Conservation (phyloP, 495 filamentous ascomycete species). For the Daldinia bambusicola region DNA sequence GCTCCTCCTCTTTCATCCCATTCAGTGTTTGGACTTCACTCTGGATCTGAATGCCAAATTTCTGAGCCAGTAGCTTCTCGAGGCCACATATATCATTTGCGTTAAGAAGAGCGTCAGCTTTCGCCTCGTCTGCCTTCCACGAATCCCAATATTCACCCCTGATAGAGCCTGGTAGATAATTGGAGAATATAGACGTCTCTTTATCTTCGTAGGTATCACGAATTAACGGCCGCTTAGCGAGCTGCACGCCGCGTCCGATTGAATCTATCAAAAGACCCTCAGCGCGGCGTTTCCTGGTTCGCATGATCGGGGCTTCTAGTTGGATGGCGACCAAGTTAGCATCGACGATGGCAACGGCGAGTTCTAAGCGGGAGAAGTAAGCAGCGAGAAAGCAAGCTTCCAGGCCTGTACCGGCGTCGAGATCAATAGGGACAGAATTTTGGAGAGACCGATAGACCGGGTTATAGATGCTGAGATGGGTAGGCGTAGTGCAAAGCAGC, state of each 20-base stretch:
- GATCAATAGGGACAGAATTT: slow-evolving; percentile 59
- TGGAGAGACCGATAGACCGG: slow-evolving; percentile 73
- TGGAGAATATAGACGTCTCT: slow-evolving; percentile 50
- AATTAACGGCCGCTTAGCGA: slow-evolving; percentile 35
- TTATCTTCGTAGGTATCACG: slow-evolving; percentile 24
- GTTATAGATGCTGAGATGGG: slow-evolving; percentile 67
- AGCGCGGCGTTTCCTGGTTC: slow-evolving; percentile 68
- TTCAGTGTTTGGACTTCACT: slow-evolving; percentile 32
- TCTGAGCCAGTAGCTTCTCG: slow-evolving; percentile 62
- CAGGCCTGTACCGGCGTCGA: slow-evolving; percentile 36
- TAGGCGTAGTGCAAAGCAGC: slow-evolving; percentile 55
- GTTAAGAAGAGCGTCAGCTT: slow-evolving; percentile 59
- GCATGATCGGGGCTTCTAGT: slow-evolving; percentile 67
- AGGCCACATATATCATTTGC: slow-evolving; percentile 60
- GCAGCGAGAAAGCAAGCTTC: slow-evolving; percentile 59
- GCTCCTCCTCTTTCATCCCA: slow-evolving; percentile 34
- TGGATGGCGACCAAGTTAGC: slow-evolving; percentile 69
- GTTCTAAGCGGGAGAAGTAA: slow-evolving; percentile 71
- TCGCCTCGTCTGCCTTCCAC: slow-evolving; percentile 49
- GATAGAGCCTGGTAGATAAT: slow-evolving; percentile 52
- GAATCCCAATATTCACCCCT: slow-evolving; percentile 50
- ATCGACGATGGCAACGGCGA: slow-evolving; percentile 67
- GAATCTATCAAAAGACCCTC: slow-evolving; percentile 77
- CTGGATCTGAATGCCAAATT: slow-evolving; percentile 52
- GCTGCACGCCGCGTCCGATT: slow-evolving; percentile 66